These are phyloP conservation scores for Ustilago cynodontis DNA, from an alignment of 1,284 basidiomycete genomes.

Conservation along the genomic window DNA sequence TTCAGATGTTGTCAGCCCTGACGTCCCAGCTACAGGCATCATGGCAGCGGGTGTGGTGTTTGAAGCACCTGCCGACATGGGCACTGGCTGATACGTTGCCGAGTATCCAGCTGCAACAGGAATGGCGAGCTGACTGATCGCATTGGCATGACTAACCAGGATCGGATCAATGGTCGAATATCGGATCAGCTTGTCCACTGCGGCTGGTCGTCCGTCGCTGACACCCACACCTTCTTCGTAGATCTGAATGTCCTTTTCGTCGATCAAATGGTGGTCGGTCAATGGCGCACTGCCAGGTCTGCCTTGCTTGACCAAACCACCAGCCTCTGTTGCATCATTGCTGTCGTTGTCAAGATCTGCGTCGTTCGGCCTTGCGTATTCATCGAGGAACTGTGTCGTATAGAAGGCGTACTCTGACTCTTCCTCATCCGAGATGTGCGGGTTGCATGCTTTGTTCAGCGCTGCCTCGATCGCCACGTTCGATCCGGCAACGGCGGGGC, in stretches of 20 bases:
- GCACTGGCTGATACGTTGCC: constrained; percentile 4
- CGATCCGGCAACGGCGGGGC: constrained; percentile 26
- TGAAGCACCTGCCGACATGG: constrained; percentile 5
- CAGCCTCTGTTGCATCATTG: not conserved
- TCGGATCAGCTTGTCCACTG: constrained; percentile 32
- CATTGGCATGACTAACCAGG: constrained; percentile 36
- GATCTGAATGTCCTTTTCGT: constrained; percentile 52
- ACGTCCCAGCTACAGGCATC: not conserved
- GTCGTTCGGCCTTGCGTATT: constrained; percentile 26
- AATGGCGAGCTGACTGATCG: constrained; percentile 22
- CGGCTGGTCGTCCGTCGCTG: constrained; percentile 18
- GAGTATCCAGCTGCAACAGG: not conserved
- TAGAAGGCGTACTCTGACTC: constrained; percentile 51
- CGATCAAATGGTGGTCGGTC: constrained; percentile 44
- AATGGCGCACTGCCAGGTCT: constrained; percentile 13
- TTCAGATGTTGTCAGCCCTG: constrained; percentile 30
- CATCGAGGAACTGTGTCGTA: constrained; percentile 49
- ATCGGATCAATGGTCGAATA: constrained; percentile 37
- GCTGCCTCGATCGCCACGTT: constrained; percentile 47
- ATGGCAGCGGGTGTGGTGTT: not conserved
- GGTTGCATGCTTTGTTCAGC: constrained; percentile 45
- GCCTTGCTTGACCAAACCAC: not conserved
- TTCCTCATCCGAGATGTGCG: constrained; percentile 44
- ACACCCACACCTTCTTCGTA: constrained; percentile 54
- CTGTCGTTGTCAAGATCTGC: constrained; percentile 6